A percentile compares a stretch with the other conserved stretches of the same genome.
Evolutionary conservation across 805 yeast species (phyloP).

Genomic region (Candida odintsovae): DNA sequence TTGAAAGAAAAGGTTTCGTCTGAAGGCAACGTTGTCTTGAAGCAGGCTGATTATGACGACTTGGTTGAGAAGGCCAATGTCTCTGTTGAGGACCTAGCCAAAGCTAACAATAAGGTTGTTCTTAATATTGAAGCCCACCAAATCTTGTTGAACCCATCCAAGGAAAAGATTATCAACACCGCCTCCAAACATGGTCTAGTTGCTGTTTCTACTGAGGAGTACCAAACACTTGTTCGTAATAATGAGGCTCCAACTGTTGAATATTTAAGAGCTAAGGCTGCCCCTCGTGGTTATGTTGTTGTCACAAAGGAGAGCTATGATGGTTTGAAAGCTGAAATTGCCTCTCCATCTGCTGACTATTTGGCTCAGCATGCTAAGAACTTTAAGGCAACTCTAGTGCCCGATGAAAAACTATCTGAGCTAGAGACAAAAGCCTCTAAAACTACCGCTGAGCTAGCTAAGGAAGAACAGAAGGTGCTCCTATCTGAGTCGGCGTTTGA

Average conservation of each 20-base stretch:
- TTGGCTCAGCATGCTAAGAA: slow-evolving; percentile 2
- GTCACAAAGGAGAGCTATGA: slow-evolving; percentile 22
- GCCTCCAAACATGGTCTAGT: slow-evolving; percentile 7
- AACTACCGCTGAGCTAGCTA: slow-evolving; percentile 19
- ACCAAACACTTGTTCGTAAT: slow-evolving; percentile 13
- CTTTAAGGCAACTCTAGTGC: not conserved
- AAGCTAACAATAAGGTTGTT: slow-evolving; percentile 1
- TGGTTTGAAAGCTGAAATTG: slow-evolving; percentile 10
- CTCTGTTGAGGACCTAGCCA: slow-evolving; percentile 5
- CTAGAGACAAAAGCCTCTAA: slow-evolving; percentile 12
- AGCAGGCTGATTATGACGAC: slow-evolving; percentile 13
- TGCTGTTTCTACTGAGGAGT: slow-evolving; percentile 4
- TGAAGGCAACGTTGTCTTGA: slow-evolving; percentile 13
- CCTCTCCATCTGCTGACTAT: slow-evolving; percentile 6
- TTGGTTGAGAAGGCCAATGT: slow-evolving; percentile 7
- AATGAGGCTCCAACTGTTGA: slow-evolving; percentile 23
- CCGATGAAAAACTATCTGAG: slow-evolving; percentile 5
- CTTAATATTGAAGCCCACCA: slow-evolving; percentile 3
- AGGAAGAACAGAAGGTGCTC: slow-evolving; percentile 3
- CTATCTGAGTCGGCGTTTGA: slow-evolving; percentile 6
- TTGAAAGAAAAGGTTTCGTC: slow-evolving; percentile 22
- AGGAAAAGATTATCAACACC: not conserved
- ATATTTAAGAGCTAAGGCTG: slow-evolving; percentile 15
- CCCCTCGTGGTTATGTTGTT: slow-evolving; percentile 18
- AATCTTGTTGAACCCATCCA: slow-evolving; percentile 3